Percentiles rank a stretch among this genome's conserved stretches.
These are phyloP conservation scores for Fragaria ananassa DNA, from an alignment of 306 rosid genomes.

Conservation along the genomic window DNA sequence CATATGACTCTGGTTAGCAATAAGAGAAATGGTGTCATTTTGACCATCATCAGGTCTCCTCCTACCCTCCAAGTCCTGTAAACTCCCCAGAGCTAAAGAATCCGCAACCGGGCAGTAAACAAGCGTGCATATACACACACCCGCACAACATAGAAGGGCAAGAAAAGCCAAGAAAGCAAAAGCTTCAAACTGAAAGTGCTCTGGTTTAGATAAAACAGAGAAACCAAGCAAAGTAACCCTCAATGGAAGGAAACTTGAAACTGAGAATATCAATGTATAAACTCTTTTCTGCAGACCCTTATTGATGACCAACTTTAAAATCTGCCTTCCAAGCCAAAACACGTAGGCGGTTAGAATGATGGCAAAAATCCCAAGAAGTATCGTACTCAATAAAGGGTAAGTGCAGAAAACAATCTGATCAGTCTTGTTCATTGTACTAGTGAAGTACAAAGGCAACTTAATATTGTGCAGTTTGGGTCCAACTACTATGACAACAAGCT, in stretches of 20 bases:
- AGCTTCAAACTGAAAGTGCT: constrained; percentile 69
- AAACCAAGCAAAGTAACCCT: constrained; percentile 93
- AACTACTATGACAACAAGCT: constrained; percentile 65
- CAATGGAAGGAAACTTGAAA: constrained; percentile 84
- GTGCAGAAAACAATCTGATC: constrained; percentile 68
- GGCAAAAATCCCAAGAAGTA: constrained; percentile 79
- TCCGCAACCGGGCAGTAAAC: constrained; percentile 94
- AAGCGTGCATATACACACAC: constrained; percentile 85
- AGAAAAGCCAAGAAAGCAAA: constrained; percentile 91
- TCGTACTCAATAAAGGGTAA: constrained; percentile 84
- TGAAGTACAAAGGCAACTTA: constrained; percentile 62
- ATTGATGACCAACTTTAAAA: constrained; percentile 90
- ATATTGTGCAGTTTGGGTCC: constrained; percentile 57
- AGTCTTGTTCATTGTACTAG: constrained; percentile 37
- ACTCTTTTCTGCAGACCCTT: constrained; percentile 96
- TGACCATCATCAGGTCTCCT: constrained; percentile 52
- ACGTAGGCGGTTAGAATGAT: constrained; percentile 72
- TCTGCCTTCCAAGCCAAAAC: constrained; percentile 95
- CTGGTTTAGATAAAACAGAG: constrained; percentile 75
- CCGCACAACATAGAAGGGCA: constrained; percentile 75
- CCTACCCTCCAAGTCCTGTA: constrained; percentile 77
- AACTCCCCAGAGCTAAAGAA: constrained; percentile 79
- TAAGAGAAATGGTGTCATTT: constrained; percentile 69
- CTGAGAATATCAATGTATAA: constrained; percentile 75
- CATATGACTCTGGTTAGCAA: constrained; percentile 68